These are phyloP conservation scores for Sphagnum tenellum DNA, from an alignment of 225 moss, liverwort and hornwort genomes.

Conservation along the genomic window DNA sequence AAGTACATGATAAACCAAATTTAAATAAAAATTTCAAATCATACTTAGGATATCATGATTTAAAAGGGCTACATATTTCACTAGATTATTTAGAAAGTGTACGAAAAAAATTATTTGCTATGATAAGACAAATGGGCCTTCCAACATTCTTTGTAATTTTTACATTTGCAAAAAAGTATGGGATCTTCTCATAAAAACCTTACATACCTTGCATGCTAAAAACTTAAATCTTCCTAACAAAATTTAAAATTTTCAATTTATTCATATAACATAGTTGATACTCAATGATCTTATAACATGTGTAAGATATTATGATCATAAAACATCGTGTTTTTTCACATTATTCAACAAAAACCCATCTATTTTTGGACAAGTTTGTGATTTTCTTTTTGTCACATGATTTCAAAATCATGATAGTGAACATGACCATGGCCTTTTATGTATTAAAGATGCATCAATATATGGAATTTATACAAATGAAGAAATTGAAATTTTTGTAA, in stretches of 20 bases:
- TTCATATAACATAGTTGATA: not conserved
- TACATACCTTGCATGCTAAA: not conserved
- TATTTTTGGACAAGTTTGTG: not conserved
- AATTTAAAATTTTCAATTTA: not conserved
- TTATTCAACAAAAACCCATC: not conserved
- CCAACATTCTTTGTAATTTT: not conserved
- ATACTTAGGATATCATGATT: not conserved
- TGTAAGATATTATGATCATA: too few relatives aligned
- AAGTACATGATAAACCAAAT: not conserved
- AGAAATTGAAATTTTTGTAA: not conserved
- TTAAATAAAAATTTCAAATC: not conserved
- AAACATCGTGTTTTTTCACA: not conserved
- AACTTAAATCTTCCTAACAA: not conserved
- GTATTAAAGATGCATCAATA: not conserved
- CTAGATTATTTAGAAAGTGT: not conserved
- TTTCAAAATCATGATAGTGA: not conserved
- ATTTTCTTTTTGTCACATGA: not conserved
- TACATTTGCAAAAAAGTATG: not conserved
- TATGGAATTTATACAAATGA: not conserved
- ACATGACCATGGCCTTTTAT: not conserved
- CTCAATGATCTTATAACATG: too few relatives aligned
- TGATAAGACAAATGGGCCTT: not conserved
- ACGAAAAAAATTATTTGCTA: not conserved
- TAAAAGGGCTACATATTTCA: not conserved
- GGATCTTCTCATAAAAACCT: too few relatives aligned